Percentiles rank a stretch among this genome's conserved stretches.
Evolutionary conservation across 2,329 filamentous ascomycete species (phyloP).

Genomic region (Cytospora schulzeri): DNA sequence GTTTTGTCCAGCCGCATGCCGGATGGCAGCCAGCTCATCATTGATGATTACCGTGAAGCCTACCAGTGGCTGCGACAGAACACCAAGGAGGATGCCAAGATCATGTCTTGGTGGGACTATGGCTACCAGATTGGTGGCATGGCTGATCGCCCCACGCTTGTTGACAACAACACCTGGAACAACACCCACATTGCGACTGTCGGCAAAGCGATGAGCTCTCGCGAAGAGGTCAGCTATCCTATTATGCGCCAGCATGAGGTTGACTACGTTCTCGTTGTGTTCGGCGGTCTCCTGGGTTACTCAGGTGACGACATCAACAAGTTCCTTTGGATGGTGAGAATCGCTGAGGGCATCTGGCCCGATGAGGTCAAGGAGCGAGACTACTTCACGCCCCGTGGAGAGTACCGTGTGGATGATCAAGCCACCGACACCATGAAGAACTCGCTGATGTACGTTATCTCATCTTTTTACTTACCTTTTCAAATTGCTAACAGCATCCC

Average conservation of each 20-base stretch:
- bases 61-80: constrained; percentile 99
- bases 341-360: constrained; percentile 99
- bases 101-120: constrained; percentile 99
- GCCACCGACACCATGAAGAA: constrained; percentile 98
- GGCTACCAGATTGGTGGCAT: constrained; percentile 99
- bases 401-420: constrained; percentile 91
- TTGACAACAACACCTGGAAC: constrained; percentile 99
- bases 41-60: constrained; percentile 98
- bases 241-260: constrained; percentile 99
- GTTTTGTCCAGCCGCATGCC: constrained; percentile 90
- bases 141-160: constrained; percentile 94
- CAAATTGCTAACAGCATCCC: constrained; percentile 35
- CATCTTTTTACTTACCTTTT: not conserved
- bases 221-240: constrained; percentile 96
- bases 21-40: constrained; percentile 96
- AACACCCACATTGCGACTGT: constrained; percentile 99
- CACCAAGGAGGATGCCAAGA: constrained; percentile 90
- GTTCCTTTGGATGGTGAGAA: constrained; percentile 99
- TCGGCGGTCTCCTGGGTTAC: constrained; percentile 93
- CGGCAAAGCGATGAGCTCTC: constrained; percentile 97
- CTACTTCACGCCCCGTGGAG: constrained; percentile 91
- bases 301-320: constrained; percentile 99
- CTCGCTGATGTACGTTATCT: constrained; percentile 83
- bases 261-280: constrained; percentile 97
- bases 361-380: constrained; percentile 96